Evolutionary conservation across 148 eudicot species (phyloP).

Genomic region (Chenopodium quinoa): DNA sequence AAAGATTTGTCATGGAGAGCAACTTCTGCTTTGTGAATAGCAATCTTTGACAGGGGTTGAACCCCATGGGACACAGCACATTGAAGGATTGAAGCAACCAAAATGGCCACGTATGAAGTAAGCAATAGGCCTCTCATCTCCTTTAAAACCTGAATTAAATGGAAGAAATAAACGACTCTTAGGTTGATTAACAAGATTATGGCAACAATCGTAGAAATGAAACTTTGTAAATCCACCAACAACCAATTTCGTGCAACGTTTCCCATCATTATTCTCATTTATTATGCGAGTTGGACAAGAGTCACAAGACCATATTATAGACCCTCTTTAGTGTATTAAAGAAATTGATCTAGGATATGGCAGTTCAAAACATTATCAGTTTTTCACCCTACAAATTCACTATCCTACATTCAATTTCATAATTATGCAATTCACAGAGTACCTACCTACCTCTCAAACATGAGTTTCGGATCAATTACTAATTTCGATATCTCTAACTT

Average conservation of each 20-base stretch:
- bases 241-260: background rate
- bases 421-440: background rate
- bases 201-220: background rate
- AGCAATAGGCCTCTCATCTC: conserved; percentile 25
- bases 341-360: no score
- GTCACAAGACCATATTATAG: background rate
- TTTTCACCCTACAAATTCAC: background rate
- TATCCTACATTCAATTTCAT: background rate
- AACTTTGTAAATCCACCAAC: background rate
- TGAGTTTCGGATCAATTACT: background rate
- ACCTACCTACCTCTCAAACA: background rate
- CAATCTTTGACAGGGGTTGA: conserved; percentile 76
- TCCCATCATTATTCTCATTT: background rate
- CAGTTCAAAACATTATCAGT: background rate
- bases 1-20: conserved; percentile 51
- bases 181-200: background rate
- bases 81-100: conserved; percentile 32
- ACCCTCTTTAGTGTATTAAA: no score
- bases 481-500: background rate
- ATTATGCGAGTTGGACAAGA: background rate
- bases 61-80: conserved; percentile 48
- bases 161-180: background rate
- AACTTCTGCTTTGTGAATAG: conserved; percentile 49
- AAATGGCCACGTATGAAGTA: conserved; percentile 35
- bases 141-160: conserved; percentile 17